These are phyloP conservation scores for Acacia acuminata DNA, from an alignment of 306 rosid species.

Conservation along the genomic window DNA sequence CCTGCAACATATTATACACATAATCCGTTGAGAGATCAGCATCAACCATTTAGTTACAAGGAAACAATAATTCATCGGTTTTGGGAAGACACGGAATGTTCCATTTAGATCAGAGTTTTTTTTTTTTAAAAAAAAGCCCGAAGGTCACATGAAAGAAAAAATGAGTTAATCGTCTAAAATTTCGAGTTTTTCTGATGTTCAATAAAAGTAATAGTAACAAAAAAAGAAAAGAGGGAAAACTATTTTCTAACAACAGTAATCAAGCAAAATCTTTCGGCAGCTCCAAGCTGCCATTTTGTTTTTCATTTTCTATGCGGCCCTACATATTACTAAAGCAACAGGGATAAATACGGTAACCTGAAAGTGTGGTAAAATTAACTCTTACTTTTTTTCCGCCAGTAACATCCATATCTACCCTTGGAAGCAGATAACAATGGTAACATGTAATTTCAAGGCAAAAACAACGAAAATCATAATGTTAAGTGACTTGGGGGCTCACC, in stretches of 20 bases:
- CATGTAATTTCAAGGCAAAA: slow-evolving; percentile 12
- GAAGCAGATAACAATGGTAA: background rate
- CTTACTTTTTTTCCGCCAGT: background rate
- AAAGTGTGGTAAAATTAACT: background rate
- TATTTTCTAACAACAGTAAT: background rate
- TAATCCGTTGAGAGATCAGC: slow-evolving; percentile 5
- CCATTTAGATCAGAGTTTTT: slow-evolving; percentile 1
- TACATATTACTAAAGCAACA: background rate
- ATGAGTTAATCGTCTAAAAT: too few relatives aligned
- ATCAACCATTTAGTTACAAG: background rate
- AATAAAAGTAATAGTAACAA: background rate
- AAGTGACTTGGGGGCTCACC: slow-evolving; percentile 51
- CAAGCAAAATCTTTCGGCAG: background rate
- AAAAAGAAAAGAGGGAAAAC: background rate
- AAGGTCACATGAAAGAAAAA: background rate
- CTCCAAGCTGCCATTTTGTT: background rate
- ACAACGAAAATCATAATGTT: slow-evolving; percentile 24
- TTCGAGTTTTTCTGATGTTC: background rate
- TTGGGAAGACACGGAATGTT: background rate
- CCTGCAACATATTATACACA: slow-evolving; percentile 53
- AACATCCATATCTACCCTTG: background rate
- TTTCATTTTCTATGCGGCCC: background rate
- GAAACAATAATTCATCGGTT: background rate
- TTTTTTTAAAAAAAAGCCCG: background rate
- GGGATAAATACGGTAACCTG: background rate